These are phyloP conservation scores for Sphaerulina musiva DNA, from an alignment of 2,329 filamentous ascomycete genomes.

Conservation along the genomic window DNA sequence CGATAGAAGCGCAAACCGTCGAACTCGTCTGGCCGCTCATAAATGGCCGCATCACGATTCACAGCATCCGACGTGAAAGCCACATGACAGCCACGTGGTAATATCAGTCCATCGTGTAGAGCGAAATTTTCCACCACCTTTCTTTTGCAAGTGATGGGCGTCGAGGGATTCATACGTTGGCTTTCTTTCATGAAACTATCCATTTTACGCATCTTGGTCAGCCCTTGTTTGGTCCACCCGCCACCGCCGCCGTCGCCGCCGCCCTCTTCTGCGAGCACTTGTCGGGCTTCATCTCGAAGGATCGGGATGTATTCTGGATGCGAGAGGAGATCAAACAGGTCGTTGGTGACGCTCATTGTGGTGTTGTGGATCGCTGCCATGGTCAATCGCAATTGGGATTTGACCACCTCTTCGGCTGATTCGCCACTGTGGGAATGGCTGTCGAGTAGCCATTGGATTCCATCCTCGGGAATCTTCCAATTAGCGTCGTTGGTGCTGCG, in stretches of 20 bases:
- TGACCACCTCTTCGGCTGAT: conserved; percentile 9
- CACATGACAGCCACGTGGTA: conserved; percentile 8
- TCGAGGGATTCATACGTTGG: conserved; percentile 14
- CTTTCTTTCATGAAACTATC: conserved; percentile 17
- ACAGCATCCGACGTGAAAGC: conserved; percentile 12
- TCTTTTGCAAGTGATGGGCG: conserved; percentile 11
- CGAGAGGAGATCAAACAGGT: conserved; percentile 12
- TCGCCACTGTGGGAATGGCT: conserved; percentile 9
- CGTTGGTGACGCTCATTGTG: conserved; percentile 12
- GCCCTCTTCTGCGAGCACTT: conserved; percentile 7
- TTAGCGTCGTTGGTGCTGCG: not conserved
- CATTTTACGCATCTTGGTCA: conserved; percentile 13
- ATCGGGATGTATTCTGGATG: conserved; percentile 11
- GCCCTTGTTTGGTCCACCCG: conserved; percentile 9
- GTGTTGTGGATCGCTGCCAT: conserved; percentile 19
- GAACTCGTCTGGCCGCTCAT: conserved; percentile 5
- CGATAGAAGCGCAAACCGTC: conserved; percentile 11
- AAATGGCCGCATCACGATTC: conserved; percentile 8
- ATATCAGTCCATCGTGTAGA: conserved; percentile 6
- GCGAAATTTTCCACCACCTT: conserved; percentile 7
- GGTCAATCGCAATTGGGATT: conserved; percentile 12
- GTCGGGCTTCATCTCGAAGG: conserved; percentile 8
- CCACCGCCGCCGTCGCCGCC: not conserved
- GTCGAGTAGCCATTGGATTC: conserved; percentile 16
- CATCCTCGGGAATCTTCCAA: conserved; percentile 11